phyloP scores from a whole-genome alignment of 2,329 filamentous ascomycete genomes.

The Xylariaceae sp. region DNA sequence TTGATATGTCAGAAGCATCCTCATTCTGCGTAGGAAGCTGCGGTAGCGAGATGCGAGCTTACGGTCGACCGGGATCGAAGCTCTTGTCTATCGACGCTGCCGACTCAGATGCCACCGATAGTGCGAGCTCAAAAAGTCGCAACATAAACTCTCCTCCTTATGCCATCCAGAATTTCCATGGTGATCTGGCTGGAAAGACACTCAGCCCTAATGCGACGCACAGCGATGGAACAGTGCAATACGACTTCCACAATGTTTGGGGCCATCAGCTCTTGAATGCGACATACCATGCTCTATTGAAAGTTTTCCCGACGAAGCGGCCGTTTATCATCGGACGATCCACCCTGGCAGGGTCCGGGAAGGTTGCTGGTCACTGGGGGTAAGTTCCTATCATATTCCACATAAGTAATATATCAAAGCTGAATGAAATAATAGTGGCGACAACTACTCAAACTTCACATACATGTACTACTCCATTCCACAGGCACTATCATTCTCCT shows the following conservation, averaged over 20 bases:
- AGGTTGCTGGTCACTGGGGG: slow-evolving; percentile 74
- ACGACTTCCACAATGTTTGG: slow-evolving; percentile 78
- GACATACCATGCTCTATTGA: slow-evolving; percentile 65
- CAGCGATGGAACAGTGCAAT: slow-evolving; percentile 65
- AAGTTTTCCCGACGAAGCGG: slow-evolving; percentile 60
- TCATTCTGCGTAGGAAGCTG: slow-evolving; percentile 69
- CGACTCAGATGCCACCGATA: not conserved
- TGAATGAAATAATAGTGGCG: slow-evolving; percentile 43
- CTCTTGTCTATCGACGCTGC: not conserved
- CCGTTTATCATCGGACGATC: slow-evolving; percentile 82
- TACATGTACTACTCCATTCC: slow-evolving; percentile 74
- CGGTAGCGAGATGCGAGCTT: slow-evolving; percentile 51
- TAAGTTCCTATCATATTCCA: slow-evolving; percentile 19
- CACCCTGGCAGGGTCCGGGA: slow-evolving; percentile 72
- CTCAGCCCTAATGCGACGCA: slow-evolving; percentile 75
- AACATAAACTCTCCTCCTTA: slow-evolving; percentile 72
- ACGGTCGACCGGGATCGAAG: slow-evolving; percentile 12
- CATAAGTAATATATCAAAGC: not conserved
- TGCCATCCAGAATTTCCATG: slow-evolving; percentile 66
- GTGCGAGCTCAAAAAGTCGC: slow-evolving; percentile 35
- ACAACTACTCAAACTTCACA: slow-evolving; percentile 65
- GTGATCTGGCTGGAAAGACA: slow-evolving; percentile 67
- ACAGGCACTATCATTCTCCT: slow-evolving; percentile 67
- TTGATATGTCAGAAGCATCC: slow-evolving; percentile 54
- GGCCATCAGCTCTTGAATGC: slow-evolving; percentile 71